Base-by-base conservation (phyloP, 345 rosid genomes). In the Eutrema yunnanense region DNA sequence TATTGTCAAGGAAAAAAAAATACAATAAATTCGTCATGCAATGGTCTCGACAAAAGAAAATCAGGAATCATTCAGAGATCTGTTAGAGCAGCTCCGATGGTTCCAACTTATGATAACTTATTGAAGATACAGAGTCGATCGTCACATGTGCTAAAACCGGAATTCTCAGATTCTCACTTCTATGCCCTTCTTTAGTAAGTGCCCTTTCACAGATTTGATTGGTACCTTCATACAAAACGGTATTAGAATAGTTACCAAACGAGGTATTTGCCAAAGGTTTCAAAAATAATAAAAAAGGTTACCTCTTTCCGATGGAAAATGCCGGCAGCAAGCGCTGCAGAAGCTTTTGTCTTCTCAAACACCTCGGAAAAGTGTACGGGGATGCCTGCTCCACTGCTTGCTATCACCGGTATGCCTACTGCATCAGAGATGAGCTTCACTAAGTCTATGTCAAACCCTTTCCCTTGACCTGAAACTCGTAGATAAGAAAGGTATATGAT, bases 241-340 rank as follows among this genome's bases (percentile, higher is more conserved):
- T 63, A 50, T 5, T 10, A 51, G 5, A 51, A 32, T 44, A 52
- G 37, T 51, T 38, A 69, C 29, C 19, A 29, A 40, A 62, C 13
- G 13, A 52, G 51, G 47, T 19, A 7, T 49, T 6, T 7, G 36
- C 46, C 36, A 8, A 47, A 13, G 62, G 59, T 37, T 59, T 61
- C 13, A 9, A 60, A 26, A 27, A 62, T 43, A 54, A 57, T 34
- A 8, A 9, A 13, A 46, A 37, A 29, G 5, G 38, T 66, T 82
- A 92, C 97, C 94, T 92, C 99, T 75, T 96, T 87, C 58, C 98
- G 80, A 47, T 96, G 99, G 86, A 96, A 96, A 81, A 96, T 96
- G 66, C 97, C 97, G 0, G 99, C 99, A 67, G 99, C 99, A 57
- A 96, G 97, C 9, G 95, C 97, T 0, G 97, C 99, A 5, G 98